Conservation (phyloP, 2,329 filamentous ascomycete genomes). For the Metarhizium humberi region DNA sequence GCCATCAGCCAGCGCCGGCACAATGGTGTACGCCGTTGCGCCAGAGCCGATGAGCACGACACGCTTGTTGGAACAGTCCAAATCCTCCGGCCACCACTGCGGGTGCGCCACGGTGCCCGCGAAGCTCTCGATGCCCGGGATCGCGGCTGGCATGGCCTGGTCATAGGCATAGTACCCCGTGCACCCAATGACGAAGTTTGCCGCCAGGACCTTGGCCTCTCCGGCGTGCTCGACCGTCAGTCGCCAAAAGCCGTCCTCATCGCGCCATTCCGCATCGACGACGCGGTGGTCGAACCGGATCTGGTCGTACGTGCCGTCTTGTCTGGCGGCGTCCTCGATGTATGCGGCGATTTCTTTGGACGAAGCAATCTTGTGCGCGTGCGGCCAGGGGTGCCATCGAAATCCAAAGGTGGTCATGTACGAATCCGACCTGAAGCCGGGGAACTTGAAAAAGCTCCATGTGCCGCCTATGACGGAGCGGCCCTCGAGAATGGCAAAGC, state of each 20-base stretch:
- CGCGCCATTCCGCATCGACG: conserved; percentile 41
- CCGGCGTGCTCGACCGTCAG: conserved; percentile 31
- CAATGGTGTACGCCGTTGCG: conserved; percentile 68
- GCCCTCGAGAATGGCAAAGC: conserved; percentile 59
- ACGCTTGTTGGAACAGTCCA: conserved; percentile 57
- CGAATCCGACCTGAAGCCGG: conserved; percentile 61
- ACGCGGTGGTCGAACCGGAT: conserved; percentile 44
- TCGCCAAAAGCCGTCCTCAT: conserved; percentile 45
- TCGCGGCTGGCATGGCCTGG: conserved; percentile 46
- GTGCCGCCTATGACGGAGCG: conserved; percentile 62
- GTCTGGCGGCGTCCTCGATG: conserved; percentile 39
- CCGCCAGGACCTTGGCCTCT: conserved; percentile 19
- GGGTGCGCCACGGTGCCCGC: conserved; percentile 56
- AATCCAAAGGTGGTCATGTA: conserved; percentile 56
- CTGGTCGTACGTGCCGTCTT: conserved; percentile 42
- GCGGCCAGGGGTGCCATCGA: conserved; percentile 61
- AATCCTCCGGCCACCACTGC: conserved; percentile 65
- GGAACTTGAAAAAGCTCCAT: conserved; percentile 71
- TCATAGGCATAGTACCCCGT: conserved; percentile 66
- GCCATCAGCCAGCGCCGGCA: conserved; percentile 58
- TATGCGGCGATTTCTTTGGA: conserved; percentile 45
- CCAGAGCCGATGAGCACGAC: conserved; percentile 68
- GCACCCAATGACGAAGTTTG: conserved; percentile 51
- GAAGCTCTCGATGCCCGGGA: conserved; percentile 61
- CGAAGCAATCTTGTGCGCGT: conserved; percentile 39